Evolutionary conservation across 78 protist genomes (phyloP).

Genomic region (Diacronema lutheri): DNA sequence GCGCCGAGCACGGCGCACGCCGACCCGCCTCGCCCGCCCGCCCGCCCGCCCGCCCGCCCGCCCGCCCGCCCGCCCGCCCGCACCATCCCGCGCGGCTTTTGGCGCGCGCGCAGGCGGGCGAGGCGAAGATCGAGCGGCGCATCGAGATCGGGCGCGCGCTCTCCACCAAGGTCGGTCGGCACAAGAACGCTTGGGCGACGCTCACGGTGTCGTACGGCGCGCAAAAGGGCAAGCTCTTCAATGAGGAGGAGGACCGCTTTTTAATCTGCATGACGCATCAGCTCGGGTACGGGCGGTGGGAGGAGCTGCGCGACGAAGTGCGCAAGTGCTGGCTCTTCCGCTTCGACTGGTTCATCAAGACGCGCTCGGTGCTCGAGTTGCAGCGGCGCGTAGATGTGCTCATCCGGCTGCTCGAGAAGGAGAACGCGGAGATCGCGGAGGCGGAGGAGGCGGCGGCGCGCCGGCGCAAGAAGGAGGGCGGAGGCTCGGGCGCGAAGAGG

Average conservation of each 20-base stretch:
- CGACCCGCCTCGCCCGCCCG: too few species aligned
- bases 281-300: constrained; percentile 64
- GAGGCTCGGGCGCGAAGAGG: too few species aligned
- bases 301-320: not conserved
- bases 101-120: constrained; percentile 45
- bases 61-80: too few species aligned
- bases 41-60: too few species aligned
- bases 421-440: not conserved
- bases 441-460: not conserved
- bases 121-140: constrained; percentile 41
- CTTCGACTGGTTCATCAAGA: not conserved
- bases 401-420: not conserved
- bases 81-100: too few species aligned
- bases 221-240: constrained; percentile 40
- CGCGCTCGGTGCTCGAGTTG: not conserved
- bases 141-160: constrained; percentile 37
- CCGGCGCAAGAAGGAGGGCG: not conserved
- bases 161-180: constrained; percentile 25
- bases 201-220: constrained; percentile 49
- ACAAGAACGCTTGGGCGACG: constrained; percentile 50
- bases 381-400: not conserved
- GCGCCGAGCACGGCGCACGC: too few species aligned
- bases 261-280: constrained; percentile 66
- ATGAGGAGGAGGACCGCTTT: constrained; percentile 65
- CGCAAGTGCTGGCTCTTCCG: not conserved